phyloP scores from a whole-genome alignment of 495 filamentous ascomycete species.

The Aspergillus incahuasiensis region DNA sequence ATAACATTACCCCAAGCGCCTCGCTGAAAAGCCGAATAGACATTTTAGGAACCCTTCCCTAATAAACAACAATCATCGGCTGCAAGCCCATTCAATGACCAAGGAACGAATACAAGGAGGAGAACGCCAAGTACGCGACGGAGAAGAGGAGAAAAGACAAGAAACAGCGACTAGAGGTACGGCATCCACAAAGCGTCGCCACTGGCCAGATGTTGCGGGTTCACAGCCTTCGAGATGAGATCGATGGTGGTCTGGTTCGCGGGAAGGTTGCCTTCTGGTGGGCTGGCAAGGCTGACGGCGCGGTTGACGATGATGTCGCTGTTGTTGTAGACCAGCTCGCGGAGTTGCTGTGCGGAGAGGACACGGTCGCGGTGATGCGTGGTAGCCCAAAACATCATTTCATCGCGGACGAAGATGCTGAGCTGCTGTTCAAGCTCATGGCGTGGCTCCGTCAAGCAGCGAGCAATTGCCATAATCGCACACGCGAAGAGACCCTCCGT shows the following conservation, averaged over 20 bases:
- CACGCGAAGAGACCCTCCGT: slow-evolving; percentile 92
- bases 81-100: slow-evolving; percentile 12
- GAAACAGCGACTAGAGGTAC: slow-evolving; percentile 60
- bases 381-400: slow-evolving; percentile 97
- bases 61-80: slow-evolving; percentile 5
- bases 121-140: slow-evolving; percentile 18
- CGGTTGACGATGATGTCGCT: slow-evolving; percentile 86
- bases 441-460: slow-evolving; percentile 89
- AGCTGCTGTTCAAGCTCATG: slow-evolving; percentile 88
- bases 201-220: slow-evolving; percentile 75
- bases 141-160: slow-evolving; percentile 1
- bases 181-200: slow-evolving; percentile 97
- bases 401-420: slow-evolving; percentile 89
- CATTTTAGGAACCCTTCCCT: slow-evolving; percentile 10
- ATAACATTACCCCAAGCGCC: slow-evolving; percentile 28
- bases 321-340: slow-evolving; percentile 84
- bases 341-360: slow-evolving; percentile 65
- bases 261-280: slow-evolving; percentile 64
- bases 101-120: too few relatives aligned
- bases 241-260: slow-evolving; percentile 97
- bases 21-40: slow-evolving; percentile 29
- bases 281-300: slow-evolving; percentile 71
- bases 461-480: slow-evolving; percentile 90
- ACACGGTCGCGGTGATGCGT: slow-evolving; percentile 69
- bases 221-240: slow-evolving; percentile 75